Evolutionary conservation across 202 grass and related monocot species (phyloP), one percentile per base, ranked within the genome.

Genomic region (Dendrocalamus latiflorus): DNA sequence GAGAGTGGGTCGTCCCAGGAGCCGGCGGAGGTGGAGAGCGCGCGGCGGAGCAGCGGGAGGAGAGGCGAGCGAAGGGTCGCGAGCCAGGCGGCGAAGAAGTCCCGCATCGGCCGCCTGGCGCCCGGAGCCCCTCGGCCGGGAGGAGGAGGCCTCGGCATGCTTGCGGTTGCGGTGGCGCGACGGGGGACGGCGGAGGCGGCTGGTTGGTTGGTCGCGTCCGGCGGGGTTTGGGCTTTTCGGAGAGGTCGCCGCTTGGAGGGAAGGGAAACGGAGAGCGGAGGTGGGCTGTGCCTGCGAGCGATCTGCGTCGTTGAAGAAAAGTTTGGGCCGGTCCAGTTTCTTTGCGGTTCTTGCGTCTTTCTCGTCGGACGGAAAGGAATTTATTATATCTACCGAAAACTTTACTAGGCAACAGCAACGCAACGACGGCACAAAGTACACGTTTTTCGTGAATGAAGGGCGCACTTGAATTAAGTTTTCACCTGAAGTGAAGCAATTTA

Each of bases 21-120:
- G 45, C 82, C 86, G 57, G 79, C 63, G 7, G 83, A 73, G 55
- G 90, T 73, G 64, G 86, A 83, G 78, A 88, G 87, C 57, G 86
- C 64, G 80, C 81, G 86, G 83, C 86, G 90, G 80, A 92, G 90
- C 68, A 89, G 15, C 24, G 90, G 90, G 49, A 92, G 90, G 49
- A 86, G 80, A 75, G 75, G 83, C 33, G 86, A 92, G 64, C 86
- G 90, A 65, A 92, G 86, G 49, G 83, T 85, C 22, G 42, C 83
- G 20, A 92, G 86, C 90, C 90, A 92, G 64, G 57, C 80, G 24
- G 65, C 79, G 80, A 86, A 92, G 90, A 89, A 84, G 41, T 92
- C 90, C 57, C 74, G 83, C 74, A 90, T 86, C 59, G 83, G 79
- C 60, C 83, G 72, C 68, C 83, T 83, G 58, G 83, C 48, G 9